phyloP scores from a whole-genome alignment of 352 stramenopile genomes.

The Pythium plurisporium region DNA sequence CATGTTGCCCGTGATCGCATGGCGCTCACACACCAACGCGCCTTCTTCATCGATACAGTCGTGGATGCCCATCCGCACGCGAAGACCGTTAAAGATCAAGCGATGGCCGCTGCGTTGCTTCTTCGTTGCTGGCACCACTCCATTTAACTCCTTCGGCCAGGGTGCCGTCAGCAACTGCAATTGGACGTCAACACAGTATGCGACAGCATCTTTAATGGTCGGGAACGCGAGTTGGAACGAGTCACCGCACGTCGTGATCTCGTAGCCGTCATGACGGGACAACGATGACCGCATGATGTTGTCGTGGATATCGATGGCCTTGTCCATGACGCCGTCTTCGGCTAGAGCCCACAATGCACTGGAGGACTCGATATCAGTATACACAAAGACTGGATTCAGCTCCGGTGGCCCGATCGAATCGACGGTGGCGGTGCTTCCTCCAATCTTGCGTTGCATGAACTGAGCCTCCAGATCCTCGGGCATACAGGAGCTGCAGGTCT shows the following conservation, averaged over 20 bases:
- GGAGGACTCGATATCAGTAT: constrained; percentile 71
- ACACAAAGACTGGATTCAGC: constrained; percentile 61
- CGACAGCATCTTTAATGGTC: constrained; percentile 49
- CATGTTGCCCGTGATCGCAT: constrained; percentile 23
- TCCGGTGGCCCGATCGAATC: constrained; percentile 15
- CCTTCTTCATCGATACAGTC: constrained; percentile 26
- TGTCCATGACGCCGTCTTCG: constrained; percentile 39
- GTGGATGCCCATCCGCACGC: constrained; percentile 75
- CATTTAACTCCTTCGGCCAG: constrained; percentile 51
- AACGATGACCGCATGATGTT: constrained; percentile 46
- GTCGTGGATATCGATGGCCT: constrained; percentile 51
- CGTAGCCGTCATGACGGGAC: constrained; percentile 51
- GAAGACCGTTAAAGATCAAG: constrained; percentile 54
- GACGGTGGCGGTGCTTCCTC: constrained; percentile 14
- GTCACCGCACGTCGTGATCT: constrained; percentile 69
- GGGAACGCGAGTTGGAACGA: constrained; percentile 71
- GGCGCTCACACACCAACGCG: constrained; percentile 1
- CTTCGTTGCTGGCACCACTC: constrained; percentile 43
- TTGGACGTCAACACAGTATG: constrained; percentile 60
- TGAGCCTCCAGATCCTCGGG: constrained; percentile 6
- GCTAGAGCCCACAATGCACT: constrained; percentile 56
- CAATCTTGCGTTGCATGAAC: constrained; percentile 12
- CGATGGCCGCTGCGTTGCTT: constrained; percentile 32
- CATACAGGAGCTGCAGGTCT: not conserved
- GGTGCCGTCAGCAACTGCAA: constrained; percentile 41